Evolutionary conservation across 371 early-diverging fungal genomes (phyloP), one percentile per base, ranked within the genome.

Genomic region (Haplosporangium sp.): DNA sequence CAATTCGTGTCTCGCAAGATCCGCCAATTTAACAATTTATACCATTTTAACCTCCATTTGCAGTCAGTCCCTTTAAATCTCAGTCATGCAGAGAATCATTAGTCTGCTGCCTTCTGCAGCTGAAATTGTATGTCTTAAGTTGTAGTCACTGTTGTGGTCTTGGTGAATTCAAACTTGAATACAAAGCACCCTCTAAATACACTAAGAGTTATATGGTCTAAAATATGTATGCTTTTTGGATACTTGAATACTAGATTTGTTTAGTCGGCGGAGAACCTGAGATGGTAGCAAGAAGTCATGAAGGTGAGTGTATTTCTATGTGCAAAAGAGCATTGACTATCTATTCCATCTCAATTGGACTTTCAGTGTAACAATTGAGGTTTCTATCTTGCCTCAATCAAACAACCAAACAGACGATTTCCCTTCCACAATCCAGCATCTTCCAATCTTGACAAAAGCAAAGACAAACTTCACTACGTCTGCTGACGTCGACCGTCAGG

Each of bases 381-480:
- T 13, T 35, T 19, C 2, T 40, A 37, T 5, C 15, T 13, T 17
- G 39, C 7, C 13, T 5, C 59, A 59, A 34, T 17, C 17, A 20
- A 27, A 27, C 27, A 27, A 27, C 27, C 27, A 27, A 27, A 7
- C 72, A 85, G 87, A 88, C 70, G 85, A 88, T 74, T 90, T 77
- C 63, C 90, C 89, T 0, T 57, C 57, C 9, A 62, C 83, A 40
- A 86, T 89, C 66, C 81, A 78, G 7, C 73, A 86, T 44, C 79
- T 85, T 3, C 90, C 90, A 0, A 86, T 89, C 62, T 70, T 89
- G 44, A 90, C 90, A 5, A 84, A 82, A 11, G 83, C 84, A 39
- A 87, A 87, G 61, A 91, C 90, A 17, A 83, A 64, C 8, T 91
- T 91, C 73, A 90, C 90, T 0, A 86, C 88, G 3, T 84, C 88